Conservation (phyloP, 176 grass and related monocot genomes). For the barley (Hordeum vulgare) region DNA sequence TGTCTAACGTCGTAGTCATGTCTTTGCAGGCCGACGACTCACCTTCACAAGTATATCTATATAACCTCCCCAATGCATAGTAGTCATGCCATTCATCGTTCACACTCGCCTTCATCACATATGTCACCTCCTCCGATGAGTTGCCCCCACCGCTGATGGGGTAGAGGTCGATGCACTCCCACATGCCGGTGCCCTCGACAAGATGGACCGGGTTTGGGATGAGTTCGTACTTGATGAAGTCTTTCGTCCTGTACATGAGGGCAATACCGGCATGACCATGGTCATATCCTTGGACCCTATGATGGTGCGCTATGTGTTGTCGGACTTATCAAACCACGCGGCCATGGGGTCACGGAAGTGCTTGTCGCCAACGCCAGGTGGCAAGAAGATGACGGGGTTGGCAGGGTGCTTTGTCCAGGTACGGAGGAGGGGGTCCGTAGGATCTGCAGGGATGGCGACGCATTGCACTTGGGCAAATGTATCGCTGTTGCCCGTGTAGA, state of each 20-base stretch:
- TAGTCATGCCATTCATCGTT: not conserved
- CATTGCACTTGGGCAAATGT: not conserved
- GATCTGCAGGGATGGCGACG: not conserved
- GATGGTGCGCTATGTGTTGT: not conserved
- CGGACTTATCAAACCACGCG: not conserved
- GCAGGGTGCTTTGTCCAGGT: not conserved
- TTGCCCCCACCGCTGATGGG: not conserved
- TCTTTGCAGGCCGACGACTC: no score
- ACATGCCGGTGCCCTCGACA: not conserved
- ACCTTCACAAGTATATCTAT: no score
- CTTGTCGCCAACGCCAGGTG: not conserved
- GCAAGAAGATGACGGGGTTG: not conserved
- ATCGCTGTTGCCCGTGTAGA: not conserved
- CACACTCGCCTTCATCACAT: not conserved
- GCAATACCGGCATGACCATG: not conserved
- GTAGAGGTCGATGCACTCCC: not conserved
- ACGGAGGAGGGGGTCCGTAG: not conserved
- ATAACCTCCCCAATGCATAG: not conserved
- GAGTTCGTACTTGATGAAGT: not conserved
- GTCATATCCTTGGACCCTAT: not conserved
- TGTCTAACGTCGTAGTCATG: no score
- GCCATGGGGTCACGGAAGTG: not conserved
- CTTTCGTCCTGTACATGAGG: not conserved
- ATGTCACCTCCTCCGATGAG: not conserved
- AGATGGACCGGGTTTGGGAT: not conserved